Evolutionary conservation across 2,329 filamentous ascomycete species (phyloP).

Genomic region (Phaeosphaeria sp.): DNA sequence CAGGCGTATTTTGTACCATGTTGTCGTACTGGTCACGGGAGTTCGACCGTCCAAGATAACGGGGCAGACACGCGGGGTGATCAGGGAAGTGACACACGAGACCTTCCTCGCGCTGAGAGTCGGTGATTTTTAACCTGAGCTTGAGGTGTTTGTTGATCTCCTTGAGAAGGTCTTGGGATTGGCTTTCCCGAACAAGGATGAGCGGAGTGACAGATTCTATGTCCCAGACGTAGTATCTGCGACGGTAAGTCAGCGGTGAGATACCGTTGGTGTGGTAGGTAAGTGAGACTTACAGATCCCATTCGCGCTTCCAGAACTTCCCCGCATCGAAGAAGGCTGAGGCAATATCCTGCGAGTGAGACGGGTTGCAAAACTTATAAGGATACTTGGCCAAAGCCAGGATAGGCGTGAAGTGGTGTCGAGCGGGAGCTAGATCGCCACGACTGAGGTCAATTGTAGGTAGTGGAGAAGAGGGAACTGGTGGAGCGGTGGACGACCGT

Average conservation of each 20-base stretch:
- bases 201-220: conserved; percentile 58
- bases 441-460: conserved; percentile 22
- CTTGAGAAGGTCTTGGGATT: conserved; percentile 69
- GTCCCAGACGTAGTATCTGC: conserved; percentile 70
- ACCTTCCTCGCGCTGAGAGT: conserved; percentile 55
- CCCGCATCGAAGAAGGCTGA: conserved; percentile 63
- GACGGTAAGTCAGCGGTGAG: conserved; percentile 4
- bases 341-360: conserved; percentile 54
- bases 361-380: conserved; percentile 63
- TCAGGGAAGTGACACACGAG: conserved; percentile 69
- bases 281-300: conserved; percentile 73
- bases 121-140: conserved; percentile 65
- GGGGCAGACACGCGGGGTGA: conserved; percentile 67
- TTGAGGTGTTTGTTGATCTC: conserved; percentile 67
- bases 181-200: conserved; percentile 70
- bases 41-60: conserved; percentile 67
- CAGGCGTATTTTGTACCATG: conserved; percentile 36
- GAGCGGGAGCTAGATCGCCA: conserved; percentile 42
- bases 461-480: conserved; percentile 13
- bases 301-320: conserved; percentile 66
- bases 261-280: conserved; percentile 24
- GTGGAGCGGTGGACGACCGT: conserved; percentile 9
- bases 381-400: conserved; percentile 64
- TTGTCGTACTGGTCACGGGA: conserved; percentile 54
- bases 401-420: conserved; percentile 51